Evolutionary conservation across 1,139 yeast species (phyloP), one percentile per base, ranked within the genome.

Genomic region (Pichia sp.): DNA sequence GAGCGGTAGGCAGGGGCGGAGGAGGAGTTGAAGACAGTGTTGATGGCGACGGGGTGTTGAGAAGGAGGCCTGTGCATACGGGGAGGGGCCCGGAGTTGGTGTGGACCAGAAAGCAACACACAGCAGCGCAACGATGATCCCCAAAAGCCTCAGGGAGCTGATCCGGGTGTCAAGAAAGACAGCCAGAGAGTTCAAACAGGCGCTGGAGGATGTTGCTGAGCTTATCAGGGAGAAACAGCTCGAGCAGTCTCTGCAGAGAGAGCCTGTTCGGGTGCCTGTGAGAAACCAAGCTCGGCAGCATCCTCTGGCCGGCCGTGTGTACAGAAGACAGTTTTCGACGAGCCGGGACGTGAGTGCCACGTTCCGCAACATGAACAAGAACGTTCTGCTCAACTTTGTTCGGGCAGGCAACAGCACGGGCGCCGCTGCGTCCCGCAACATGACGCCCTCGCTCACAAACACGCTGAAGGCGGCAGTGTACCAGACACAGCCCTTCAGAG

Each of bases 161-260:
- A 58, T 73, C 32, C 66, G 71, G 51, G 65, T 67, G 48, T 67
- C 75, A 10, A 66, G 72, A 49, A 68, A 66, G 58, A 69, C 75
- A 7, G 75, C 70, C 26, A 65, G 70, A 52, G 73, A 70, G 56
- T 65, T 70, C 52, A 69, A 70, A 50, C 70, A 69, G 57, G 65
- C 68, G 11, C 62, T 73, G 19, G 74, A 72, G 52, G 76, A 73
- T 56, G 60, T 73, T 16, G 67, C 70, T 8, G 70, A 67, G 58
- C 64, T 66, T 54, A 56, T 68, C 32, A 57, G 65, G 34, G 68
- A 62, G 45, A 57, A 57, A 34, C 57, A 66, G 51, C 50, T 62
- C 53, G 60, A 64, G 44, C 64, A 66, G 2, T 61, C 65, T 1
- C 59, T 66, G 5, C 65, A 62, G 41, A 56, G 66, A 45, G 63